These are phyloP conservation scores for Gynostemma pentaphyllum DNA, from an alignment of 306 rosid genomes.

Conservation along the genomic window DNA sequence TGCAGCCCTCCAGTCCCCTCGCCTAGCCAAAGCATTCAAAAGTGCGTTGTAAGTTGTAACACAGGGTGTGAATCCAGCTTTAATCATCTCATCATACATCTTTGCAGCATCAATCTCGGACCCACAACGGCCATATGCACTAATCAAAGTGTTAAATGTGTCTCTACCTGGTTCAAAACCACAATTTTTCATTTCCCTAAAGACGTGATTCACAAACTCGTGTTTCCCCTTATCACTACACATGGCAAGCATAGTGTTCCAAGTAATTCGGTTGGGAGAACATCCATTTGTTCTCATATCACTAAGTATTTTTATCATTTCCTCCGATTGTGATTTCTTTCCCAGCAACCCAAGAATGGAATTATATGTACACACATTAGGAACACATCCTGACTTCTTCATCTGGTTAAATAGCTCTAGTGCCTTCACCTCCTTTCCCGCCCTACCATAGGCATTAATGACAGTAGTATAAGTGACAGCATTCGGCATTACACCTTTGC, in stretches of 20 bases:
- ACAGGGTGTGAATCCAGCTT: conserved; percentile 72
- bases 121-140: conserved; percentile 88
- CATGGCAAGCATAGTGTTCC: conserved; percentile 93
- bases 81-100: conserved; percentile 73
- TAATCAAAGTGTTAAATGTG: conserved; percentile 85
- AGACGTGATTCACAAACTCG: conserved; percentile 49
- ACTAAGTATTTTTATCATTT: conserved; percentile 54
- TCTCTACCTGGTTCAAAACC: conserved; percentile 96
- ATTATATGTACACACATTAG: conserved; percentile 71
- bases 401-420: conserved; percentile 53
- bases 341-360: conserved; percentile 70
- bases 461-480: conserved; percentile 86
- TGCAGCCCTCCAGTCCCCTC: conserved; percentile 78
- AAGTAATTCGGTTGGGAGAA: conserved; percentile 68
- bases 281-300: conserved; percentile 83
- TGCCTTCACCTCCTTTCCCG: conserved; percentile 69
- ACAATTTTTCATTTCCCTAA: conserved; percentile 76
- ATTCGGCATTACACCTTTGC: conserved; percentile 65
- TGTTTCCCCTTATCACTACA: conserved; percentile 76
- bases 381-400: conserved; percentile 85
- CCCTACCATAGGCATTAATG: conserved; percentile 73
- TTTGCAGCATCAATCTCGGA: conserved; percentile 63
- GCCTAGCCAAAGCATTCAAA: conserved; percentile 73
- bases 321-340: conserved; percentile 54
- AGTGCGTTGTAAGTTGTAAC: conserved; percentile 79